Conservation (phyloP, 2,329 filamentous ascomycete species). For the Penicillium corylophilum region DNA sequence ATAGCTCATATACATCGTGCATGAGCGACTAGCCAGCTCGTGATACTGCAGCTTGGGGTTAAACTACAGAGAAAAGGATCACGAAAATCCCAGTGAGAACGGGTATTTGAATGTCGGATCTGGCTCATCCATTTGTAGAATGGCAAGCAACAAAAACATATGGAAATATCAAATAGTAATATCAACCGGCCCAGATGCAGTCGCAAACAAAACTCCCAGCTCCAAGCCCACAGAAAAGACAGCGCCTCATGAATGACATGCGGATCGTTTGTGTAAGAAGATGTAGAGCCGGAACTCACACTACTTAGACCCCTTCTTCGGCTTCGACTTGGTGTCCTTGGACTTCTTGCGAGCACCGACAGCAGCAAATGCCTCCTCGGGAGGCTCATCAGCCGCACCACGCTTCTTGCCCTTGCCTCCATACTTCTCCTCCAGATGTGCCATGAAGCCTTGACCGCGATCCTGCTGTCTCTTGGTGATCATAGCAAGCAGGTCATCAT, state of each 20-base stretch:
- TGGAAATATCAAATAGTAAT: slow-evolving; percentile 1
- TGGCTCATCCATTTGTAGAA: not conserved
- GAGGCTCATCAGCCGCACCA: slow-evolving; percentile 52
- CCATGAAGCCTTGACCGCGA: slow-evolving; percentile 64
- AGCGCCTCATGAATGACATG: slow-evolving; percentile 3
- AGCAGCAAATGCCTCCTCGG: slow-evolving; percentile 61
- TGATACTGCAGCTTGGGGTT: not conserved
- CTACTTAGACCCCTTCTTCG: slow-evolving; percentile 27
- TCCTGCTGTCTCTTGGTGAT: slow-evolving; percentile 71
- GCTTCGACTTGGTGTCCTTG: slow-evolving; percentile 37
- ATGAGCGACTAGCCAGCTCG: not conserved
- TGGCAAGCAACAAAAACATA: not conserved
- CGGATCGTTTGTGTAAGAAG: not conserved
- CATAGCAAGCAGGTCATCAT: slow-evolving; percentile 63
- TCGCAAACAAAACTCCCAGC: slow-evolving; percentile 8
- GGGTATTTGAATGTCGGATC: not conserved
- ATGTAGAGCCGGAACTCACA: not conserved
- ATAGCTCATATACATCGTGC: not conserved
- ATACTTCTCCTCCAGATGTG: slow-evolving; percentile 76
- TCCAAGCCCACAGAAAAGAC: slow-evolving; percentile 4
- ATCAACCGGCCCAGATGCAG: slow-evolving; percentile 1
- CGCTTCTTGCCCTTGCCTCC: slow-evolving; percentile 46
- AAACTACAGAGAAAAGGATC: not conserved
- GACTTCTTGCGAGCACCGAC: slow-evolving; percentile 40
- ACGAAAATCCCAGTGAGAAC: not conserved